Evolutionary conservation across 2,329 filamentous ascomycete genomes (phyloP), one percentile per base, ranked within the genome.

Genomic region (Phialophora macrospora): DNA sequence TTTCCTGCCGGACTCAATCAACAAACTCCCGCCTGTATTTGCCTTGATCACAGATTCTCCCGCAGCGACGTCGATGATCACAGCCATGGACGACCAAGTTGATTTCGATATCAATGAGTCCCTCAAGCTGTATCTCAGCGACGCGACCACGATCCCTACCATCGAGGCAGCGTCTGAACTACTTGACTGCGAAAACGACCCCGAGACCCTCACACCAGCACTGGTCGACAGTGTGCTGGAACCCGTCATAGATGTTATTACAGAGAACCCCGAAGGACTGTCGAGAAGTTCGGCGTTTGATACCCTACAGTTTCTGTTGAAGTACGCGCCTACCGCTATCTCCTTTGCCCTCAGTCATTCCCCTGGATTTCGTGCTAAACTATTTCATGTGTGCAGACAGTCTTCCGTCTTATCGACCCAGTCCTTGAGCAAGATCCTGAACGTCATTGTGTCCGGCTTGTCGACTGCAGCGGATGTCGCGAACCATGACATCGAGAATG

Each of bases 101-200:
- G 86, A 89, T 75, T 99, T 99, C 81, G 92, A 98, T 78, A 92
- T 99, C 79, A 97, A 97, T 78, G 90, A 97, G 82, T 92, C 93
- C 71, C 90, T 98, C 78, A 97, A 97, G 84, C 87, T 92, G 77
- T 99, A 97, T 80, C 91, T 97, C 86, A 96, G 92, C 80, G 94
- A 98, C 77, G 94, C 95, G 8, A 83, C 88, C 54, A 86, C 87
- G 46, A 90, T 98, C 63, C 83, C 90, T 7, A 97, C 93, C 2
- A 89, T 91, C 51, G 94, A 98, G 77, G 95, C 93, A 63, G 90
- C 95, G 72, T 80, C 88, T 52, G 87, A 90, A 66, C 87, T 99
- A 22, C 84, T 93, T 73, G 94, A 98, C 76, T 96, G 92, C 85
- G 95, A 98, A 81, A 90, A 91, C 77, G 92, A 97, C 73, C 91